Evolutionary conservation across 176 grass and related monocot species (phyloP), one percentile per base, ranked within the genome.

Genomic region (Pharus latifolius): DNA sequence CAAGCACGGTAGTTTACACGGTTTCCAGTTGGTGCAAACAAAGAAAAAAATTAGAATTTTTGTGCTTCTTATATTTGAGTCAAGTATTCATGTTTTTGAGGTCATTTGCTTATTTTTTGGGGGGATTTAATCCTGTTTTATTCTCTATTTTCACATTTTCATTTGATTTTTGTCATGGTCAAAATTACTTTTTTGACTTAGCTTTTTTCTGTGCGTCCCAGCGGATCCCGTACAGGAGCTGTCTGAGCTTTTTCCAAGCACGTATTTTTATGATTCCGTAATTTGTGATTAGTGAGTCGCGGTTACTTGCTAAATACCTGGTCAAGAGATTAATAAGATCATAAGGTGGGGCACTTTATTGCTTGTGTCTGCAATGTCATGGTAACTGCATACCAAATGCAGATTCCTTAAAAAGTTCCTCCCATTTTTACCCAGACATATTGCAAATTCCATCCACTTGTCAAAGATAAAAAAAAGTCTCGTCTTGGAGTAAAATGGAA

Each of bases 231-330:
- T 45, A 34, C 72, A 82, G 54, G 46, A 35, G 25, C 63, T 63
- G 57, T 46, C 67, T 72, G 46, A n/a, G 34, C 72, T 69, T 62
- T 73, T 34, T 6, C 19, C 7, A 46, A 62, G 35, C 67, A 50
- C 74, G 34, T 57, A 50, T 78, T 84, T 84, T 72, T 15, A 67
- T 79, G 62, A 4, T 32, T 74, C 6, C 56, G 63, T 68, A 79
- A 74, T 60, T 16, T 10, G 27, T 22, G 57, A 19, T 73, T 47
- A 52, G 43, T 54, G 34, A 19, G 4, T 38, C 16, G 42, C 34
- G 15, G 58, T 63, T 63, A 12, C 16, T 17, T 37, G 47, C 61
- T 65, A 29, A 51, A 24, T 56, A 47, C 42, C 58, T 72, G 44
- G 63, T 6, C 10, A 38, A 9, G 35, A 38, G 9, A 9, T 9